Conservation (phyloP, 2,329 filamentous ascomycete species). For the Colletotrichum filicis region DNA sequence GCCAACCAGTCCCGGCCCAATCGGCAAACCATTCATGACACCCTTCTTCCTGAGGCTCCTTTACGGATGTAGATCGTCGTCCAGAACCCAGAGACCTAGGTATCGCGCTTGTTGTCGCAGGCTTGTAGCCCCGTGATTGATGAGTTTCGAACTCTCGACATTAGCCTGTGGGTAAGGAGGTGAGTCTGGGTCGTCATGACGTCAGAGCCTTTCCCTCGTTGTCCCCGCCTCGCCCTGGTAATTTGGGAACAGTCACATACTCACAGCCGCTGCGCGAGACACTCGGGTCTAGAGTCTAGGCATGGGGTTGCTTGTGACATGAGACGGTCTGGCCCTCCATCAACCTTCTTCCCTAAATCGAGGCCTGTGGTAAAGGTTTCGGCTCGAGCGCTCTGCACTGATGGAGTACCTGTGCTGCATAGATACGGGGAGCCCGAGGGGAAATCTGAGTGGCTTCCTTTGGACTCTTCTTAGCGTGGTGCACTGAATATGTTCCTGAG, state of each 20-base stretch:
- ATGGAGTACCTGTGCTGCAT: neutral
- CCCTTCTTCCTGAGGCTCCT: neutral
- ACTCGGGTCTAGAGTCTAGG: neutral
- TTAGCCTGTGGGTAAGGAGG: constrained; percentile 28
- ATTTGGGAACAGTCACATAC: constrained; percentile 11
- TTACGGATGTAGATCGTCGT: neutral
- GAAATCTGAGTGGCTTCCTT: neutral
- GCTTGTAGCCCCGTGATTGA: neutral
- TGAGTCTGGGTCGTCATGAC: constrained; percentile 19
- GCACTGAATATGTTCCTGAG: neutral
- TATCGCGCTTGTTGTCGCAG: constrained; percentile 5
- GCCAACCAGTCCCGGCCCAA: neutral
- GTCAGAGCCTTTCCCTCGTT: constrained; percentile 17
- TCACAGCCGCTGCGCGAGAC: constrained; percentile 1
- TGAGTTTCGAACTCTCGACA: constrained; percentile 25
- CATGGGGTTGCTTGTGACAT: constrained; percentile 7
- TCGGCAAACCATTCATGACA: neutral
- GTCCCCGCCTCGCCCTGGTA: constrained; percentile 16
- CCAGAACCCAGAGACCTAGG: neutral
- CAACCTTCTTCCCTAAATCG: neutral
- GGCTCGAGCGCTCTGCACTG: neutral
- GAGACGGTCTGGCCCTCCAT: constrained; percentile 19
- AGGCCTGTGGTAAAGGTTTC: neutral
- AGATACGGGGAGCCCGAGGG: neutral
- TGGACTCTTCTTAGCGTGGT: neutral